Conservation (phyloP, 2,329 filamentous ascomycete genomes). For the Xylaria arbuscula region DNA sequence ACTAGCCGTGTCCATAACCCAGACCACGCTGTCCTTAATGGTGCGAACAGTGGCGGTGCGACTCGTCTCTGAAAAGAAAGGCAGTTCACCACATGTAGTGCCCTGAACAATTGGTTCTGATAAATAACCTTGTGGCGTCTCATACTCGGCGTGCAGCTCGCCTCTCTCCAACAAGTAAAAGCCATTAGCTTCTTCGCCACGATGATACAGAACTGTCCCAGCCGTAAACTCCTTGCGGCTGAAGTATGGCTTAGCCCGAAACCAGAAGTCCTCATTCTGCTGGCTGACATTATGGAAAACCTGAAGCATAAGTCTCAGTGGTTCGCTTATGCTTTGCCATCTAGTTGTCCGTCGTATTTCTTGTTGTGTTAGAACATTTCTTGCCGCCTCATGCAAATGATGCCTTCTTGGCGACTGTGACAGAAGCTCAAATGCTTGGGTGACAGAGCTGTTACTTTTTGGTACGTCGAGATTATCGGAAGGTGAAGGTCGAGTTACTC, state of each 20-base stretch:
- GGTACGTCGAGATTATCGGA: conserved; percentile 63
- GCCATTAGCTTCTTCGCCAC: conserved; percentile 79
- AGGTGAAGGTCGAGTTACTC: conserved; percentile 56
- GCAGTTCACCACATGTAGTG: conserved; percentile 93
- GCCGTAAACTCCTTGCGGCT: conserved; percentile 71
- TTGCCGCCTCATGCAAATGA: conserved; percentile 82
- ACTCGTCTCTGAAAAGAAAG: conserved; percentile 92
- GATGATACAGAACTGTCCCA: conserved; percentile 79
- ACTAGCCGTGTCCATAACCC: conserved; percentile 77
- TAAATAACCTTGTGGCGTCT: conserved; percentile 87
- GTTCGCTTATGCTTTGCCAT: conserved; percentile 90
- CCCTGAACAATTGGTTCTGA: conserved; percentile 94
- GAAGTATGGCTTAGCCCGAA: conserved; percentile 81
- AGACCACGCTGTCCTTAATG: conserved; percentile 83
- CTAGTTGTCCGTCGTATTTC: conserved; percentile 70
- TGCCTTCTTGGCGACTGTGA: conserved; percentile 84
- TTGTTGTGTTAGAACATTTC: conserved; percentile 75
- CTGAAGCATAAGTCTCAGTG: conserved; percentile 89
- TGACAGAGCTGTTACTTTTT: conserved; percentile 47
- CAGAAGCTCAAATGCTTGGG: conserved; percentile 53
- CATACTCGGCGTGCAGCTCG: conserved; percentile 89
- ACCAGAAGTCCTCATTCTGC: conserved; percentile 96
- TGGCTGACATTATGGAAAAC: conserved; percentile 91
- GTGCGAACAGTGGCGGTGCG: conserved; percentile 88
- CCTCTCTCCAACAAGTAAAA: conserved; percentile 94